These are phyloP conservation scores for Dispira simplex DNA, from an alignment of 192 early-diverging fungal genomes.

Conservation along the genomic window DNA sequence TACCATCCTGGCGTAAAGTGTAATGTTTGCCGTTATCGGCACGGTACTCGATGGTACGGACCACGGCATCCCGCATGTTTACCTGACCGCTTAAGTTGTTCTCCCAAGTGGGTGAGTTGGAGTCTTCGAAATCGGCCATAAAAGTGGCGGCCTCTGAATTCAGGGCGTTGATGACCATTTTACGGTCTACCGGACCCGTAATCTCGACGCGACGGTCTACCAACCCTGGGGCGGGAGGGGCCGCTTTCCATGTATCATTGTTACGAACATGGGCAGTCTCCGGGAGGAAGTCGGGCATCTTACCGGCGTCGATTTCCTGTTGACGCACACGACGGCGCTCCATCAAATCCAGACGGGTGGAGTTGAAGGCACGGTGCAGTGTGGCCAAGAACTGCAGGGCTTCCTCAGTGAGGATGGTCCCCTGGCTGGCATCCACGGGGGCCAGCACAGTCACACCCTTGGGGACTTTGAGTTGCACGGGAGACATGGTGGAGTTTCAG, in stretches of 20 bases:
- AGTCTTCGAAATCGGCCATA: slow-evolving; percentile 99
- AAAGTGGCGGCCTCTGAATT: slow-evolving; percentile 88
- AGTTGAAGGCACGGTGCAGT: slow-evolving; percentile 83
- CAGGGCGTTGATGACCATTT: slow-evolving; percentile 99
- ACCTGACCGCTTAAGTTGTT: slow-evolving; percentile 79
- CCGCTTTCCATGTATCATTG: slow-evolving; percentile 78
- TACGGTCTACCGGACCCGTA: slow-evolving; percentile 94
- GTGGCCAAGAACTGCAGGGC: slow-evolving; percentile 78
- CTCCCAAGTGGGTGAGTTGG: slow-evolving; percentile 94
- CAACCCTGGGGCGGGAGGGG: slow-evolving; percentile 78
- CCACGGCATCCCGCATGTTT: slow-evolving; percentile 90
- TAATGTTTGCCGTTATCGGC: slow-evolving; percentile 83
- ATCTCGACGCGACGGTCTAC: slow-evolving; percentile 92
- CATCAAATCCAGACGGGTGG: slow-evolving; percentile 76
- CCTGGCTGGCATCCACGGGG: slow-evolving; percentile 41
- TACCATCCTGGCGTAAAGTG: slow-evolving; percentile 77
- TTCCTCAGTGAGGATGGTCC: slow-evolving; percentile 66
- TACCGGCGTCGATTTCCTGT: slow-evolving; percentile 61
- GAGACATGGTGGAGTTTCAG: too few relatives aligned
- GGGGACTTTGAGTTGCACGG: too few relatives aligned
- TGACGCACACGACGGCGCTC: slow-evolving; percentile 63
- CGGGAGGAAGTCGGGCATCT: slow-evolving; percentile 79
- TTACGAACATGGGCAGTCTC: slow-evolving; percentile 84
- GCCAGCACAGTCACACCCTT: slow-evolving; percentile 53
- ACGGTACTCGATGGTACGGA: slow-evolving; percentile 70